These are phyloP conservation scores for Exophiala aquamarina DNA, from an alignment of 2,329 filamentous ascomycete genomes.

Conservation along the genomic window DNA sequence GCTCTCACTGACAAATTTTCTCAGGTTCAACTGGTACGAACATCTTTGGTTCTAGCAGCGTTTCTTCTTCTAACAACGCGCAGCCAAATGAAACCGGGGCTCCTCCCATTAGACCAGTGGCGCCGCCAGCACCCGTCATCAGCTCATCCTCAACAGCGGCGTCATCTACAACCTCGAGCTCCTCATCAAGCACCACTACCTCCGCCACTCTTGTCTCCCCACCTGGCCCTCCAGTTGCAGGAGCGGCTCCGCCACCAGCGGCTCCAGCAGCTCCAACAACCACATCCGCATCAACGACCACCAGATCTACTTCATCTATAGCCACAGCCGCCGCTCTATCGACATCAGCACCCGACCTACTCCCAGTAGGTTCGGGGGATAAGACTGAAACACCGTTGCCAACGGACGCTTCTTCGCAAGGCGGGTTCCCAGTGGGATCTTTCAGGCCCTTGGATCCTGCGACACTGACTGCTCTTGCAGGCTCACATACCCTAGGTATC, in stretches of 20 bases:
- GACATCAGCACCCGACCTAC: conserved; percentile 8
- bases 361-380: not conserved
- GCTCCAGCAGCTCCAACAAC: conserved; percentile 7
- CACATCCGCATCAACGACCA: conserved; percentile 4
- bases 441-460: conserved; percentile 25
- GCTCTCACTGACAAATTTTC: not conserved
- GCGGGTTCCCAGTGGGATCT: conserved; percentile 12
- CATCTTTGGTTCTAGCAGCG: conserved; percentile 17
- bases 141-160: conserved; percentile 3
- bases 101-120: conserved; percentile 10
- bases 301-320: conserved; percentile 1
- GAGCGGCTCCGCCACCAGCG: conserved; percentile 1
- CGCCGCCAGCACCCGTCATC: conserved; percentile 6
- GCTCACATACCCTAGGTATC: conserved; percentile 21
- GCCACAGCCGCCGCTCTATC: conserved; percentile 1
- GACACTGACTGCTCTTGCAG: conserved; percentile 24
- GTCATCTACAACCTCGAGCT: not conserved
- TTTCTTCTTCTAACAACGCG: conserved; percentile 20
- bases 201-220: not conserved
- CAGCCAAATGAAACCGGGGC: conserved; percentile 19
- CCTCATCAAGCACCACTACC: not conserved
- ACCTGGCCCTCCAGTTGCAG: not conserved
- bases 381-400: not conserved
- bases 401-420: not conserved
- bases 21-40: conserved; percentile 19